These are phyloP conservation scores for Camellia lanceoleosa DNA, from an alignment of 148 eudicot species.

Conservation along the genomic window DNA sequence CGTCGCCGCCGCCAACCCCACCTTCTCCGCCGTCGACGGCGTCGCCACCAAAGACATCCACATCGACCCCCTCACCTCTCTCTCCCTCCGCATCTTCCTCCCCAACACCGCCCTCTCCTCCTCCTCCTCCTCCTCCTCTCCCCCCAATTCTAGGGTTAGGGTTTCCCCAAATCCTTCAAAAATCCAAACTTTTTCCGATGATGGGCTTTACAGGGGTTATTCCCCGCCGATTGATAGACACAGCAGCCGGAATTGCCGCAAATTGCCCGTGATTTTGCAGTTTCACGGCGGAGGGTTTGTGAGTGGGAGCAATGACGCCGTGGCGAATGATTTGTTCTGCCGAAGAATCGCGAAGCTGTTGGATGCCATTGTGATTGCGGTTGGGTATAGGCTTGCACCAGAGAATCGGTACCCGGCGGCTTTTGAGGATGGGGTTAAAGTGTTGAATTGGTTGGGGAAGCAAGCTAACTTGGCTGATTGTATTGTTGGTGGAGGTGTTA, in stretches of 20 bases:
- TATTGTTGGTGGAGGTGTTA: constrained; percentile 34
- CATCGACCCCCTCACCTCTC: constrained; percentile 69
- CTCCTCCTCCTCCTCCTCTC: constrained; percentile 29
- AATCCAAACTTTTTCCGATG: constrained; percentile 4
- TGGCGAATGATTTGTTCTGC: constrained; percentile 79
- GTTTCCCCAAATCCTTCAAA: constrained; percentile 13
- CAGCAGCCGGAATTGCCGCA: constrained; percentile 31
- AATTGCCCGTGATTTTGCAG: constrained; percentile 80
- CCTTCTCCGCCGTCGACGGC: constrained; percentile 56
- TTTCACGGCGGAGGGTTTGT: constrained; percentile 95
- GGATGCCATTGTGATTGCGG: constrained; percentile 81
- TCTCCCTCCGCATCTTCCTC: constrained; percentile 74
- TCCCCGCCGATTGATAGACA: constrained; percentile 36
- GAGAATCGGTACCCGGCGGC: constrained; percentile 89
- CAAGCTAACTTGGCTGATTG: constrained; percentile 90
- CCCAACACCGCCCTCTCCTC: constrained; percentile 46
- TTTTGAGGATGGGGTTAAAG: constrained; percentile 89
- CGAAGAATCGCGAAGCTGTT: constrained; percentile 66
- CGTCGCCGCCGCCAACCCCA: constrained; percentile 61
- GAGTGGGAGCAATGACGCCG: constrained; percentile 76
- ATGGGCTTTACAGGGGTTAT: constrained; percentile 60
- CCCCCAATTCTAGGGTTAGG: constrained; percentile 25
- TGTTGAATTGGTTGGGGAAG: constrained; percentile 74
- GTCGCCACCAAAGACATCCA: constrained; percentile 97
- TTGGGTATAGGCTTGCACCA: constrained; percentile 93